Conservation (phyloP, 2,329 filamentous ascomycete species). For the Monilinia polystroma region DNA sequence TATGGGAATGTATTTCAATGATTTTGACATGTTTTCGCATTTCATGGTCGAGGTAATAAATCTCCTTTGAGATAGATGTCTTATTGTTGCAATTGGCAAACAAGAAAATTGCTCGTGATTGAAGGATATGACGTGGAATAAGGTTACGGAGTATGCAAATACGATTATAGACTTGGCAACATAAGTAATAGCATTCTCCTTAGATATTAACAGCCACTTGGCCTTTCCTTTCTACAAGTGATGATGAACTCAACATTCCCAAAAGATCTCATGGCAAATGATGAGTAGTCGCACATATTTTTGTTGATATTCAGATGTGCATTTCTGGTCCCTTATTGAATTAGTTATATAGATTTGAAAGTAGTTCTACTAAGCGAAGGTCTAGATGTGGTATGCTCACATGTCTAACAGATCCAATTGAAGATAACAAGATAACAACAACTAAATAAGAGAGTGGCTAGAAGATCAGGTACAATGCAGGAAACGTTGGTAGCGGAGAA, state of each 20-base stretch:
- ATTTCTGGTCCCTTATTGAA: background rate
- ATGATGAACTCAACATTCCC: background rate
- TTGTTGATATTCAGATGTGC: background rate
- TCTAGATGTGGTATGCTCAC: background rate
- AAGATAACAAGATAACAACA: background rate
- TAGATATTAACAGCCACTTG: background rate
- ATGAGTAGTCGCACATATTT: background rate
- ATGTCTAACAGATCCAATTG: background rate
- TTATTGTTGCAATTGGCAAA: background rate
- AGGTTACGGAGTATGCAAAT: background rate
- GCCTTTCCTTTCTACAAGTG: background rate
- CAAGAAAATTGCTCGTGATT: slow-evolving; percentile 1
- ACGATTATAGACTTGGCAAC: background rate
- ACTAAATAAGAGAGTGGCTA: background rate
- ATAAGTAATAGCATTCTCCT: background rate
- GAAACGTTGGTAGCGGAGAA: background rate
- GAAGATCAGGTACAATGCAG: background rate
- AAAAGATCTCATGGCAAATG: background rate
- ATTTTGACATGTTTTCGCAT: background rate
- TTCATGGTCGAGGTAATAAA: background rate
- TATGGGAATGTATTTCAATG: background rate
- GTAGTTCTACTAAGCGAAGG: background rate
- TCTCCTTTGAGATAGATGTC: background rate
- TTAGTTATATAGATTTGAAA: background rate
- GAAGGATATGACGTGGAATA: background rate